Evolutionary conservation across 495 filamentous ascomycete species (phyloP), one percentile per base, ranked within the genome.

Genomic region (Staphylotrichum longicolle): DNA sequence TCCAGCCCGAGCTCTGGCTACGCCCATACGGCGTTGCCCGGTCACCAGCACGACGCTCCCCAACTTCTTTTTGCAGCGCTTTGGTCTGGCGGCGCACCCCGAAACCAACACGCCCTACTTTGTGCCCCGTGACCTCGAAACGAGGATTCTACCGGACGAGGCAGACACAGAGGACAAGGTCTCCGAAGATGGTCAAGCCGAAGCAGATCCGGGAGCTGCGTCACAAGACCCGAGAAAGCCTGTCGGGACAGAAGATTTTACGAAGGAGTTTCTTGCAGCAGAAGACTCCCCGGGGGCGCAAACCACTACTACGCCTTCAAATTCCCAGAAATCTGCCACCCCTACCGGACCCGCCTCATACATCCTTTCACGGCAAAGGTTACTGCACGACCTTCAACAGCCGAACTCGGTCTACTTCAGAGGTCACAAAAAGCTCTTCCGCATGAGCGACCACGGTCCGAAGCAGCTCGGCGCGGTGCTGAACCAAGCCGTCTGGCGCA

Each of bases 1-100:
- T 11, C 20, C 63, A 81, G 79, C 83, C 15, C 76, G 77, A 20
- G 85, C 87, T 10, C 81, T 96, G 7, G 88, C 87, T 14, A 85
- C 83, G 0, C 85, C 86, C 0, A 44, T 84, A 14, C 85, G 92
- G 37, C 68, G 71, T 62, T 95, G 90, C 70, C 40, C 72, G 3
- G 44, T 84, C n/a, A 88, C 89, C 7, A 68, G 67, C 0, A 66
- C 69, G 1, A 66, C 79, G 3, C 66, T 93, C 1, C 92, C 92
- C 0, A 75, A 63, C 4, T 83, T 76, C 58, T 84, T 96, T 57
- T 74, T 92, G 11, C 81, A 86, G 39, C 77, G 82, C 34, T 88
- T 89, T 68, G 78, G 78, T 8, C 49, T 90, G 8, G 69, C 85
- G 2, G 65, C 72, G 15, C 81, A 86, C 44, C 87, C 88, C 7